Percentiles rank a stretch among this genome's conserved stretches.
These are phyloP conservation scores for Russula abietina DNA, from an alignment of 768 basidiomycete genomes.

Conservation along the genomic window DNA sequence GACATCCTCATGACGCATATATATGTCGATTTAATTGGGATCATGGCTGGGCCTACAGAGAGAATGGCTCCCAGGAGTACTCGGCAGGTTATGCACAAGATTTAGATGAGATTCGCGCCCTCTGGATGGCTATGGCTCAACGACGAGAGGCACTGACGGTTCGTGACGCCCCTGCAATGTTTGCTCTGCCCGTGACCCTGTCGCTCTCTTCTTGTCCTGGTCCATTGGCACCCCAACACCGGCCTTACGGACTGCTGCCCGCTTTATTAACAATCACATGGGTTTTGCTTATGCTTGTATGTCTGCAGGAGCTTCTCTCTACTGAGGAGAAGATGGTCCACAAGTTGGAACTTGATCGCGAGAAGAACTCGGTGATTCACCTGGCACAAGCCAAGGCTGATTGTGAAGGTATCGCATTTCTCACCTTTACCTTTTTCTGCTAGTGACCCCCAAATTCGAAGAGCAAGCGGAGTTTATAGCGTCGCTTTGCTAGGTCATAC, in stretches of 20 bases:
- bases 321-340: constrained; percentile 4
- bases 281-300: background rate
- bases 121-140: background rate
- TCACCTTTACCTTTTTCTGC: background rate
- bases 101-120: constrained; percentile 14
- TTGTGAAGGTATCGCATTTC: constrained; percentile 14
- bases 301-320: constrained; percentile 3
- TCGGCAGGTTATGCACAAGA: constrained; percentile 3
- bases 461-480: constrained; percentile 10
- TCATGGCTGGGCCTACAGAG: background rate
- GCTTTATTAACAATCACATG: background rate
- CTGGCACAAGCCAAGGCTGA: constrained; percentile 12
- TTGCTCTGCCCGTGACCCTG: background rate
- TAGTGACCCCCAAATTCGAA: constrained; percentile 6
- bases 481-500: background rate
- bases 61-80: background rate
- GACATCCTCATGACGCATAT: background rate
- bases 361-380: constrained; percentile 6
- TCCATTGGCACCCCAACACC: background rate
- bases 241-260: background rate
- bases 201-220: background rate
- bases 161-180: background rate
- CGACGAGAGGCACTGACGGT: constrained; percentile 12
- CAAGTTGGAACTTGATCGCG: constrained; percentile 9
- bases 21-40: background rate